Base-by-base conservation (phyloP, 2,329 filamentous ascomycete genomes). In the Mollisia scopiformis region DNA sequence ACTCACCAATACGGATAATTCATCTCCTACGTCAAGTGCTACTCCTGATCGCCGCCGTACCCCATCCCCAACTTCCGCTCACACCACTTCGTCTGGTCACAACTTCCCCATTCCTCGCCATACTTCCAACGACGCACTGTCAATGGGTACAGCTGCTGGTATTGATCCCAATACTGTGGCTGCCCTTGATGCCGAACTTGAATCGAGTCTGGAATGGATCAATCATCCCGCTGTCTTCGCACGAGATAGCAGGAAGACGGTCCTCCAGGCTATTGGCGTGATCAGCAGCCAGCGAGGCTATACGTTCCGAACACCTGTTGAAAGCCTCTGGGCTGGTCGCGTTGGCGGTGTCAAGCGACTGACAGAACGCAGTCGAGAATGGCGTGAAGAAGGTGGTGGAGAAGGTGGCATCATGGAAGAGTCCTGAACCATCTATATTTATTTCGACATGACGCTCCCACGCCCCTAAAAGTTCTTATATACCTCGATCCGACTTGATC, bases 161-260 rank as follows among this genome's bases (percentile, higher is more conserved):
- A 94, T 99, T 58, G 95, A 99, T 71, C 78, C 85, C 6, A 82
- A 82, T 35, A 95, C 91, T 0, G 94, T 98, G 70, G 82, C 87
- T 25, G 93, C 95, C 2, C 86, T 99, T 19, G 95, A 99, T 74
- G 86, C 91, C 1, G 95, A 99, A 75, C 84, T 99, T 33, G 92
- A 97, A 74, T 86, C 91, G 33, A 92, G 91, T 54, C 80, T 99
- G 16, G 95, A 99, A 77, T 99, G 95, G 95, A 98, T 99, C 76
- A 93, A 90, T 73, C 95, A 99, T 72, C 95, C 95, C 1, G 93
- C 93, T 1, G 92, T 98, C 2, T 99, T 99, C 74, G 89, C 91
- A 8, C 88, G 95, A 37, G 95, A 99, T 74, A 95, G 91, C 60
- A 88, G 95, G 71, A 99, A 99, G 79, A 92, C 94, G 4, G 93